Base-by-base conservation (phyloP, 108 stramenopile species). In the Discostella stelligeroides region DNA sequence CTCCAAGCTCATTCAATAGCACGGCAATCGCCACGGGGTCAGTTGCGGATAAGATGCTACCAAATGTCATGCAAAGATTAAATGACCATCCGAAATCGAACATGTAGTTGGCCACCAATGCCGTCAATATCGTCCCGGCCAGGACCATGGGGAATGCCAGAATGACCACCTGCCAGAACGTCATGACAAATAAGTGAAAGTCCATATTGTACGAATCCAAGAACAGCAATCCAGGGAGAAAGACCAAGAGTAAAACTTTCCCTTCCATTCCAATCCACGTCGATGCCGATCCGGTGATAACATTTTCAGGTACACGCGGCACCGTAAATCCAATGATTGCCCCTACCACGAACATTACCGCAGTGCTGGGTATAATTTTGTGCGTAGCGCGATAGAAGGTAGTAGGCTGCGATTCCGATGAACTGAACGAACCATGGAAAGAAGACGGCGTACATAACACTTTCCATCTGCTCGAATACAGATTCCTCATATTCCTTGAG, bases 161-260 rank as follows among this genome's bases (percentile, higher is more conserved):
- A 30, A 86, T 60, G 2, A 96, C 1, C 1, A 88, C 46, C 79
- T 96, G 94, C 0, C 17, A 9, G 17, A 95, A 41, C 0, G 75
- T 41, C 23, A 58, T 51, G 1, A 43, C 25, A 51, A 95, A 94
- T 1, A 94, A 57, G 63, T 92, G 82, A 0, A 82, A 75, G 71
- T 96, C 88, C 17, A 91, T 66, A 20, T 75, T 70, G 48, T 92
- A 84, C 1, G 93, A 79, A 67, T 93, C 92, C 25, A 79, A 72
- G 64, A 96, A 96, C 18, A 98, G 69, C 9, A 98, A 79, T 28
- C 94, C 86, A 11, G 97, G 97, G n/a, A 98, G 76, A 68, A 98
- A 98, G 7, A 88, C 80, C 9, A 91, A 67, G 14, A 98, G 68
- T 45, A 98, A 50, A 6, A 95, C 75, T 38, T 94, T 83, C 24